Conservation (phyloP, 805 yeast species). For the Candida pseudoglaebosa region DNA sequence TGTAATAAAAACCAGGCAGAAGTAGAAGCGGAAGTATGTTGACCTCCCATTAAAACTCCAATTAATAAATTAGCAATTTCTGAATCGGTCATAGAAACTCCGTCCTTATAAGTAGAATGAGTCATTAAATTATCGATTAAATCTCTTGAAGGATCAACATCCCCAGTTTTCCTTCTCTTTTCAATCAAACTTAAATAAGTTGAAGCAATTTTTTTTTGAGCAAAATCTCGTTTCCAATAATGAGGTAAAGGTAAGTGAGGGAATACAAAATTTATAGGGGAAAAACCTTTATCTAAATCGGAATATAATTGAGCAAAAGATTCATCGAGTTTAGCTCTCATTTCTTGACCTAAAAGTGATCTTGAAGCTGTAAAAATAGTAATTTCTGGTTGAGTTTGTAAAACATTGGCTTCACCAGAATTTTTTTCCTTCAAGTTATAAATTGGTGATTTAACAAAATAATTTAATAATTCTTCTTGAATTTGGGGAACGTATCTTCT, state of each 20-base stretch:
- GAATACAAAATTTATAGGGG: slow-evolving; percentile 93
- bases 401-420: slow-evolving; percentile 58
- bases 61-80: slow-evolving; percentile 91
- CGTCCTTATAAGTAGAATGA: slow-evolving; percentile 85
- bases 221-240: slow-evolving; percentile 80
- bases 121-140: slow-evolving; percentile 84
- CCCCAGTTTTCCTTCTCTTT: slow-evolving; percentile 70
- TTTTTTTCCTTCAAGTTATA: slow-evolving; percentile 37
- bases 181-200: slow-evolving; percentile 79
- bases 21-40: slow-evolving; percentile 95
- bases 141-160: slow-evolving; percentile 75
- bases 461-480: slow-evolving; percentile 67
- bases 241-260: slow-evolving; percentile 88
- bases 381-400: slow-evolving; percentile 87
- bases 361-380: slow-evolving; percentile 96
- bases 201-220: slow-evolving; percentile 74
- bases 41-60: slow-evolving; percentile 98
- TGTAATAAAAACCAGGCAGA: slow-evolving; percentile 93
- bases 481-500: slow-evolving; percentile 83
- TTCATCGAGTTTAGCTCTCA: slow-evolving; percentile 77
- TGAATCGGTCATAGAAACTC: slow-evolving; percentile 88
- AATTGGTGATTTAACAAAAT: slow-evolving; percentile 51
- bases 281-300: slow-evolving; percentile 95
- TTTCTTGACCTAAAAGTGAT: slow-evolving; percentile 85
- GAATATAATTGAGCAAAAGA: slow-evolving; percentile 81